phyloP scores from a whole-genome alignment of 2,329 filamentous ascomycete species.

The Hawksworthiomyces lignivorus region DNA sequence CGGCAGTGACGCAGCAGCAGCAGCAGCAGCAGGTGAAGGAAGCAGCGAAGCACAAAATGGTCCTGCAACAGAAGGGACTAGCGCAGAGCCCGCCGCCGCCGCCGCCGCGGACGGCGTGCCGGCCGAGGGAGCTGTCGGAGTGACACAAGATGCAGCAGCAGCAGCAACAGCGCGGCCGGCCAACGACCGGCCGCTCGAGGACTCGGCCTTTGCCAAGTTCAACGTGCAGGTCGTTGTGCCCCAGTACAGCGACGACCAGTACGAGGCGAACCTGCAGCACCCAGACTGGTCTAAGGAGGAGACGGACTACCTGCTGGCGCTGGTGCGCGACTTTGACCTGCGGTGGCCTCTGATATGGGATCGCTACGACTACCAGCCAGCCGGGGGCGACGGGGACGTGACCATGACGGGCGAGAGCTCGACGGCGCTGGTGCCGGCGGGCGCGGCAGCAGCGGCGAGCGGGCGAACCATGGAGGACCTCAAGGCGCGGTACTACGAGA shows the following conservation, averaged over 20 bases:
- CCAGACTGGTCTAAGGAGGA: slow-evolving; percentile 85
- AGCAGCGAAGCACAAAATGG: no score
- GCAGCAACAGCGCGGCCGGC: no score
- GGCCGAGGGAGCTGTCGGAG: slow-evolving; percentile 12
- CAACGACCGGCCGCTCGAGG: slow-evolving; percentile 41
- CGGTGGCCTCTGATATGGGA: slow-evolving; percentile 91
- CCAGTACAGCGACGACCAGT: slow-evolving; percentile 80
- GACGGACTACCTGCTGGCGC: slow-evolving; percentile 78
- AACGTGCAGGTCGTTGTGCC: slow-evolving; percentile 75
- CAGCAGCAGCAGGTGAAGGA: neutral
- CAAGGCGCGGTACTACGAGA: slow-evolving; percentile 83
- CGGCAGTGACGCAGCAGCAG: slow-evolving; percentile 1
- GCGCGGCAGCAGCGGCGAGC: slow-evolving; percentile 35
- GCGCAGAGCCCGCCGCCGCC: no score
- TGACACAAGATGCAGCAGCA: neutral
- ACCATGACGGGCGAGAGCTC: no score
- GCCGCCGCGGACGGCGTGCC: slow-evolving; percentile 9
- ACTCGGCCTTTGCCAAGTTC: slow-evolving; percentile 73
- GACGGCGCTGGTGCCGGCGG: slow-evolving; percentile 46
- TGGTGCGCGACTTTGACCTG: slow-evolving; percentile 72
- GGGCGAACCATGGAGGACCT: slow-evolving; percentile 75
- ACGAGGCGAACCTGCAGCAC: slow-evolving; percentile 64
- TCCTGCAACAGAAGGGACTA: no score
- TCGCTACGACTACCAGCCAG: slow-evolving; percentile 69
- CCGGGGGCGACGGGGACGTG: slow-evolving; percentile 30